Evolutionary conservation across 2,329 filamentous ascomycete genomes (phyloP).

Genomic region (Calonectria leucothoes): DNA sequence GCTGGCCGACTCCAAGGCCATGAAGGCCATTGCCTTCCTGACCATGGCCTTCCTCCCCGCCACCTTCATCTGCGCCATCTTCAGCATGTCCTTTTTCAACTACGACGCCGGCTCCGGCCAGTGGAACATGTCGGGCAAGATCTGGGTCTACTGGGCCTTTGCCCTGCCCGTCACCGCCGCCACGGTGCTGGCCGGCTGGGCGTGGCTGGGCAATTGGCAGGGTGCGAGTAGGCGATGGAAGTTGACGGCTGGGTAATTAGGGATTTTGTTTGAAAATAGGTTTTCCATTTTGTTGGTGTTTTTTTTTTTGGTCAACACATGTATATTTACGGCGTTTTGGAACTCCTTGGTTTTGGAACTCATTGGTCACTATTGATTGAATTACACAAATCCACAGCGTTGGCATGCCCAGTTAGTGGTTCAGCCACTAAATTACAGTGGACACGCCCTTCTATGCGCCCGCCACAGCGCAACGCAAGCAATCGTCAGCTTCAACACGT

Average conservation of each 20-base stretch:
- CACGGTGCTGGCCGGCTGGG: conserved; percentile 36
- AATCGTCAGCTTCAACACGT: not conserved
- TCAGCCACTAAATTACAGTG: not conserved
- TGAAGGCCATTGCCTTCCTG: conserved; percentile 63
- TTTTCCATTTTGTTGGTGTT: too few relatives aligned
- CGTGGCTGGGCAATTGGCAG: conserved; percentile 11
- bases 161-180: conserved; percentile 43
- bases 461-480: not conserved
- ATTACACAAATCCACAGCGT: not conserved
- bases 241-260: not conserved
- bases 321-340: not conserved
- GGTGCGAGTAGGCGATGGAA: not conserved
- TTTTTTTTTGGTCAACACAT: too few relatives aligned
- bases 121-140: conserved; percentile 45
- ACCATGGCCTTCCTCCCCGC: conserved; percentile 62
- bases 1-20: conserved; percentile 60
- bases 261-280: too few relatives aligned
- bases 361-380: not conserved
- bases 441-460: not conserved
- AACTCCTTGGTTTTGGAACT: not conserved
- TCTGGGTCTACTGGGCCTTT: conserved; percentile 52
- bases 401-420: not conserved
- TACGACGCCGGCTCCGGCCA: conserved; percentile 34
- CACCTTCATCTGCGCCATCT: conserved; percentile 62
- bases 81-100: conserved; percentile 59